Conservation (phyloP, 164 flowering plant species). For the Platanus orientalis region DNA sequence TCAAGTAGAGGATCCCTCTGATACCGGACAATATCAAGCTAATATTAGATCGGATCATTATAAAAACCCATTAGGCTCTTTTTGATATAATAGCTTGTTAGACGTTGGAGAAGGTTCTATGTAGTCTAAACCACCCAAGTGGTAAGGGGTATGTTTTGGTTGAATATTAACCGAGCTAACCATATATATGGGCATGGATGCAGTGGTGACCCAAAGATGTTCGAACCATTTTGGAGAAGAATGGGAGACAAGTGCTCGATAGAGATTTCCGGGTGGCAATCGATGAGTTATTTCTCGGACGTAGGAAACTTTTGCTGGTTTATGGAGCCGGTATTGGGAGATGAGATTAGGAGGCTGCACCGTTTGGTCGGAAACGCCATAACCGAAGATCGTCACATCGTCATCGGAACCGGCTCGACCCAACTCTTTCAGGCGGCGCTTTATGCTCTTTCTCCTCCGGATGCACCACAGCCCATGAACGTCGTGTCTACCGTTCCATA, state of each 20-base stretch:
- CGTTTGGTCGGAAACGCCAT: constrained; percentile 72
- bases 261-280: constrained; percentile 64
- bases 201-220: constrained; percentile 99
- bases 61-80: too few species aligned
- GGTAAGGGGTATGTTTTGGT: too few species aligned
- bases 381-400: constrained; percentile 53
- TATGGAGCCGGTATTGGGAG: constrained; percentile 63
- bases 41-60: too few species aligned
- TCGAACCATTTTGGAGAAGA: constrained; percentile 57
- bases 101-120: too few species aligned
- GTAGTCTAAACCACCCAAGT: too few species aligned
- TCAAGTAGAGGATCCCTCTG: too few species aligned
- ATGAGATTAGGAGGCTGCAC: constrained; percentile 50
- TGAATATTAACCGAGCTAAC: too few species aligned
- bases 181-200: too few species aligned
- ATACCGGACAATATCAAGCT: too few species aligned
- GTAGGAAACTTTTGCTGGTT: constrained; percentile 71
- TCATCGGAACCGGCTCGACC: constrained; percentile 90
- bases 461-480: constrained; percentile 45
- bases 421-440: constrained; percentile 83
- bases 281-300: constrained; percentile 76
- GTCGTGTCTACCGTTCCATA: constrained; percentile 80
- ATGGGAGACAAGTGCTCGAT: constrained; percentile 53
- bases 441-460: constrained; percentile 58
- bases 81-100: too few species aligned